Percentiles rank a stretch among this genome's conserved stretches.
These are phyloP conservation scores for Salix udensis DNA, from an alignment of 345 rosid genomes.

Conservation along the genomic window DNA sequence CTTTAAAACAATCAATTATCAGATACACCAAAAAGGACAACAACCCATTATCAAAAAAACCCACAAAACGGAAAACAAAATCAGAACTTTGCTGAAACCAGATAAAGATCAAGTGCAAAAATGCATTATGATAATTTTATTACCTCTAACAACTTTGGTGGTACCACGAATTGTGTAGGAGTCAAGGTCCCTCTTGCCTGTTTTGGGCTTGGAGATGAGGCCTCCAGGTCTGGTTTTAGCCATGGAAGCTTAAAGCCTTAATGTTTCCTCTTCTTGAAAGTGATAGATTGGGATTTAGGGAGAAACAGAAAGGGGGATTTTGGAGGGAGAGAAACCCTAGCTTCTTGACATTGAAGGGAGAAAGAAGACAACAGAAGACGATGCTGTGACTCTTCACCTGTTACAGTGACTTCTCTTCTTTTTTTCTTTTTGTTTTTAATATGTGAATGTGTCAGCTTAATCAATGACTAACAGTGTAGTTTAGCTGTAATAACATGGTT, in stretches of 20 bases:
- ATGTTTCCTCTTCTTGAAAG: background rate
- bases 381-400: constrained; percentile 13
- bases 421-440: background rate
- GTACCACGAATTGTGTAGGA: constrained; percentile 65
- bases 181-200: constrained; percentile 51
- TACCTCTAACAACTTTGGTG: constrained; percentile 63
- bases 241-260: constrained; percentile 39
- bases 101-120: background rate
- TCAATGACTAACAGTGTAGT: background rate
- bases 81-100: background rate
- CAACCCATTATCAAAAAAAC: constrained; percentile 1
- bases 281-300: constrained; percentile 1
- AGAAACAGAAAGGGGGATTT: background rate
- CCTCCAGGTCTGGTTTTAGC: constrained; percentile 81
- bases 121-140: background rate
- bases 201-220: constrained; percentile 40
- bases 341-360: constrained; percentile 3
- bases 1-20: background rate
- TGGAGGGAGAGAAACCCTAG: constrained; percentile 22
- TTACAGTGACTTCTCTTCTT: background rate
- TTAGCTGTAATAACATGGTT: background rate
- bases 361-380: background rate
- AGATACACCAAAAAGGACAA: constrained; percentile 12
- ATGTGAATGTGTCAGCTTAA: background rate
- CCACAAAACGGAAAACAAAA: background rate